Evolutionary conservation across 2,329 filamentous ascomycete species (phyloP).

Genomic region (Cladobotryum protrusum): DNA sequence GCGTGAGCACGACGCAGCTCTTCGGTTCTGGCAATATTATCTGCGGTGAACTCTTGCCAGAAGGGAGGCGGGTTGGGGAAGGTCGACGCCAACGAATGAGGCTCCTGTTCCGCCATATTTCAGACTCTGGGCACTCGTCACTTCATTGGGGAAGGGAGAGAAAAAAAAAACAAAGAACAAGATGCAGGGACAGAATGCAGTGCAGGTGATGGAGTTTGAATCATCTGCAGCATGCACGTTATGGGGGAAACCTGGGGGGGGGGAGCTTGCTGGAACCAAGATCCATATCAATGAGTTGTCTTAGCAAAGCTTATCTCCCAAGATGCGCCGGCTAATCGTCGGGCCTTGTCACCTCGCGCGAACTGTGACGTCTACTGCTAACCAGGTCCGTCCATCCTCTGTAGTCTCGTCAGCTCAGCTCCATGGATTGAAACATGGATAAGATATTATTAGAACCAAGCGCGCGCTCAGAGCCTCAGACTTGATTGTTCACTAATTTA

Average conservation of each 20-base stretch:
- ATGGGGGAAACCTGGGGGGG: neutral
- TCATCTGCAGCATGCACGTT: neutral
- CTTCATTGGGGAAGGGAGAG: slow-evolving; percentile 11
- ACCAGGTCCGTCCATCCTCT: too few species aligned
- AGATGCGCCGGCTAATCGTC: slow-evolving; percentile 25
- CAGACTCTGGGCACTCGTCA: slow-evolving; percentile 9
- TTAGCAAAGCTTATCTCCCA: slow-evolving; percentile 8
- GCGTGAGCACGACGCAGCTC: slow-evolving; percentile 36
- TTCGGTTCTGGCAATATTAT: slow-evolving; percentile 57
- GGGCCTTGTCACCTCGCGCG: slow-evolving; percentile 16
- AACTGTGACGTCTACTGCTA: neutral
- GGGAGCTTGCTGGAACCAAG: too few species aligned
- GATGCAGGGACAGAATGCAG: neutral
- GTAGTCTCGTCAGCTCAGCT: too few species aligned
- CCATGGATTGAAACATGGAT: too few species aligned
- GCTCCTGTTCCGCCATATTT: slow-evolving; percentile 53
- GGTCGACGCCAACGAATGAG: slow-evolving; percentile 50
- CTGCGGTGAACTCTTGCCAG: slow-evolving; percentile 78
- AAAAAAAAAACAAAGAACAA: neutral
- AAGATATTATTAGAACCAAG: too few species aligned
- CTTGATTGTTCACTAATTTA: neutral
- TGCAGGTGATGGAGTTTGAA: neutral
- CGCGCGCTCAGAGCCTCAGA: too few species aligned
- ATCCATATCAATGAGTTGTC: too few species aligned
- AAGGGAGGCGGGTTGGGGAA: slow-evolving; percentile 87